These are phyloP conservation scores for Pascua guehoae DNA, from an alignment of 1,284 basidiomycete genomes.

Conservation along the genomic window DNA sequence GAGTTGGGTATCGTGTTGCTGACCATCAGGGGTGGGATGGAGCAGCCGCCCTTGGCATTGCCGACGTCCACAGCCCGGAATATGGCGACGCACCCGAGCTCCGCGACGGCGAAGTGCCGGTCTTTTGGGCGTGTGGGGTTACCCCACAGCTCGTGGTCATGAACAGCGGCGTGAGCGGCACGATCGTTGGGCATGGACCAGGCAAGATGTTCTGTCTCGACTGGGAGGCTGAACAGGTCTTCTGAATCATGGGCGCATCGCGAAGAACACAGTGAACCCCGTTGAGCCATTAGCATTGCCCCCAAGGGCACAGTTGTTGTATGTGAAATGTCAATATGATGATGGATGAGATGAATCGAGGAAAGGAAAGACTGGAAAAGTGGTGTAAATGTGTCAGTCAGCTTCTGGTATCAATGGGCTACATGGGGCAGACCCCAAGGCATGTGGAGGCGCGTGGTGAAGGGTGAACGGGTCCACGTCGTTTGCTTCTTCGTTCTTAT, in stretches of 20 bases:
- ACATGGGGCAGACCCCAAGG: neutral
- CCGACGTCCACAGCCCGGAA: conserved; percentile 27
- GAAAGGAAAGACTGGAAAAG: no score
- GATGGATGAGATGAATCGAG: no score
- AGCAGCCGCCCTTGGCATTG: conserved; percentile 27
- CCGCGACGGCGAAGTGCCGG: conserved; percentile 35
- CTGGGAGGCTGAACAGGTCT: conserved; percentile 17
- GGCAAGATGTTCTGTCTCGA: conserved; percentile 40
- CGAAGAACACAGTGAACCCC: neutral
- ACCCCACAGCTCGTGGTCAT: conserved; percentile 36
- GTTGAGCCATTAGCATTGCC: no score
- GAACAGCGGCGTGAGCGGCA: conserved; percentile 20
- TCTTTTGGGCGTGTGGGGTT: conserved; percentile 43
- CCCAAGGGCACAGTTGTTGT: no score
- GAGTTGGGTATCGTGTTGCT: neutral
- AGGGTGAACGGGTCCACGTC: no score
- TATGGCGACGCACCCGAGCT: conserved; percentile 30
- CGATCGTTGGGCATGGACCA: conserved; percentile 31
- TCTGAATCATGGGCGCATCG: neutral
- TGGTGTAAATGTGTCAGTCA: neutral
- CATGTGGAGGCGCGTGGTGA: neutral
- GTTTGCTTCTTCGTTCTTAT: no score
- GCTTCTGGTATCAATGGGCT: neutral
- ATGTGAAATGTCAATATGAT: no score
- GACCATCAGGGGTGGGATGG: conserved; percentile 27